Conservation (phyloP, 2,329 filamentous ascomycete species). For the Cercospora canescens region DNA sequence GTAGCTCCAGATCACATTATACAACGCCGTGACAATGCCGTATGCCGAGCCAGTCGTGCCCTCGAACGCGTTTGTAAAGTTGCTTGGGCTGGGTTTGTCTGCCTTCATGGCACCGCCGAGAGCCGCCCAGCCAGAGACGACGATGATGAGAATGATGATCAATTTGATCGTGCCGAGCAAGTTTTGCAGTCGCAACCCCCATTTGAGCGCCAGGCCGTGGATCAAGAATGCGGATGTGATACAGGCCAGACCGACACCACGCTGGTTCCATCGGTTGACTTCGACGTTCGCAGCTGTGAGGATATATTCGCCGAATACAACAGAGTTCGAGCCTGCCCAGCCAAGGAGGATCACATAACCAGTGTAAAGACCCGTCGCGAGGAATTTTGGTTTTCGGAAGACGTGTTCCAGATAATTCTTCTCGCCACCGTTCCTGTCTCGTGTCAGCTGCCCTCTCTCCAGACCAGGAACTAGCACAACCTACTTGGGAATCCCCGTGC, state of each 20-base stretch:
- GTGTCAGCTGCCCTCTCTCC: background rate
- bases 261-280: slow-evolving; percentile 66
- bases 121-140: slow-evolving; percentile 58
- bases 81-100: slow-evolving; percentile 55
- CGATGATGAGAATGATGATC: slow-evolving; percentile 64
- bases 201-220: slow-evolving; percentile 63
- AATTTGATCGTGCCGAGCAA: slow-evolving; percentile 66
- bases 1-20: slow-evolving; percentile 72
- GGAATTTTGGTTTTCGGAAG: slow-evolving; percentile 58
- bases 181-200: slow-evolving; percentile 69
- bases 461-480: background rate
- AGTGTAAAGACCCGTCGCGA: slow-evolving; percentile 60
- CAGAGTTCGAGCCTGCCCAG: slow-evolving; percentile 67
- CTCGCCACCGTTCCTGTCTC: slow-evolving; percentile 57
- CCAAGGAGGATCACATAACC: slow-evolving; percentile 63
- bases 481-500: slow-evolving; percentile 57
- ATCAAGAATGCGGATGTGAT: slow-evolving; percentile 66
- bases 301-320: slow-evolving; percentile 71
- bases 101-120: slow-evolving; percentile 62
- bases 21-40: slow-evolving; percentile 67
- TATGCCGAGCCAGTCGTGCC: slow-evolving; percentile 67
- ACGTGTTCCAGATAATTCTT: slow-evolving; percentile 52
- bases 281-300: slow-evolving; percentile 64
- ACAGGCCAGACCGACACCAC: slow-evolving; percentile 65
- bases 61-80: slow-evolving; percentile 64